These are phyloP conservation scores for Pyrenula aspistea DNA, from an alignment of 495 filamentous ascomycete species.

Conservation along the genomic window DNA sequence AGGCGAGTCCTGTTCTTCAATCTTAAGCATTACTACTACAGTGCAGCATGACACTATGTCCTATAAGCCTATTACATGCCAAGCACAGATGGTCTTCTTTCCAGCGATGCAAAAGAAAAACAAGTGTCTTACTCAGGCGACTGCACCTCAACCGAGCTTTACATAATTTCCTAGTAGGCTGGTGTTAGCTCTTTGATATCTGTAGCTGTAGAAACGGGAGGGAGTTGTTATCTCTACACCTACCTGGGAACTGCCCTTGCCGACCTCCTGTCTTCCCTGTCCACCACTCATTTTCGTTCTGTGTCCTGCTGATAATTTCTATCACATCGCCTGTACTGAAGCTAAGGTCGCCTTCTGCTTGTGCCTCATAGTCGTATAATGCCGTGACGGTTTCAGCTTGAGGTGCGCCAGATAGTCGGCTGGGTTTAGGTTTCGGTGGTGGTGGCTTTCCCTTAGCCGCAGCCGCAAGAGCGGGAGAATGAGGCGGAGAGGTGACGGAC, in stretches of 20 bases:
- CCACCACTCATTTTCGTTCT: conserved; percentile 97
- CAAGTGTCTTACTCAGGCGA: not conserved
- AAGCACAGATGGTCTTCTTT: not conserved
- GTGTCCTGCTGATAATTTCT: conserved; percentile 68
- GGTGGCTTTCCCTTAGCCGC: conserved; percentile 78
- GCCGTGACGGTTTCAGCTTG: conserved; percentile 63
- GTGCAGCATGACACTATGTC: not conserved
- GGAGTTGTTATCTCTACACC: conserved; percentile 15
- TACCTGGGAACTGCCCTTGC: conserved; percentile 91
- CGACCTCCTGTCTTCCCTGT: conserved; percentile 62
- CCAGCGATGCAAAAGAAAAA: not conserved
- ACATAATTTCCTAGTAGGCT: not conserved
- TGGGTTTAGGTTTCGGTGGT: conserved; percentile 85
- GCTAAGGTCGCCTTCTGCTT: conserved; percentile 87
- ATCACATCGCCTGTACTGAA: conserved; percentile 87
- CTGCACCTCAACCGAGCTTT: not conserved
- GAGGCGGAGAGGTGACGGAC: not conserved
- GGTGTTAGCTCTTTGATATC: not conserved
- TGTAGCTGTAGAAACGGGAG: not conserved
- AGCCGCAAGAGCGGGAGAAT: conserved; percentile 25
- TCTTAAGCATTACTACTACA: not conserved
- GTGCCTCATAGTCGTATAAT: conserved; percentile 90
- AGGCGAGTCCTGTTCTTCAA: too few relatives aligned
- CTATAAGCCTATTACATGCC: not conserved
- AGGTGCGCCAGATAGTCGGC: conserved; percentile 52